phyloP scores from a whole-genome alignment of 73 alveolate species.

The Durusdinium trenchii region DNA sequence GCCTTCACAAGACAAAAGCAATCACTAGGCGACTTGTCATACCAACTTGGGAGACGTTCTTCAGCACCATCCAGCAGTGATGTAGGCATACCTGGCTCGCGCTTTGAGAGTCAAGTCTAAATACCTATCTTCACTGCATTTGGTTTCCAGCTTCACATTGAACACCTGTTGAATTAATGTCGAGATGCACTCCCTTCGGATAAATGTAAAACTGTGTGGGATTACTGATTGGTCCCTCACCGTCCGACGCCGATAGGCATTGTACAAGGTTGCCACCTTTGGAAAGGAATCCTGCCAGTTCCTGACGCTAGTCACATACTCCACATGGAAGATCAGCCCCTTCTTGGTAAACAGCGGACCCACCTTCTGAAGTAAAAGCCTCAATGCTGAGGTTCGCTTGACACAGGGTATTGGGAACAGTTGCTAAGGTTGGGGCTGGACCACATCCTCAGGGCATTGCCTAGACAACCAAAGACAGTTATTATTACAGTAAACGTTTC shows the following conservation, averaged over 20 bases:
- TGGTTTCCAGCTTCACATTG: background rate
- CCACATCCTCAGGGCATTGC: slow-evolving; percentile 2
- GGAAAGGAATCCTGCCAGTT: background rate
- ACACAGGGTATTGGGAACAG: background rate
- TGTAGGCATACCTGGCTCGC: background rate
- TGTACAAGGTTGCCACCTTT: background rate
- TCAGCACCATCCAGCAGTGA: background rate
- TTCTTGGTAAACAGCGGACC: background rate
- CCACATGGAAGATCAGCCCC: slow-evolving; percentile 15
- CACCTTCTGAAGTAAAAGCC: background rate
- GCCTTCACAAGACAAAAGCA: background rate
- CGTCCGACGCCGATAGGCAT: background rate
- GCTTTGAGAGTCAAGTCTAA: background rate
- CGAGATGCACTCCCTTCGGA: background rate
- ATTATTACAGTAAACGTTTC: too few relatives aligned
- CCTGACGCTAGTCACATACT: background rate
- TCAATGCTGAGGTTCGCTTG: background rate
- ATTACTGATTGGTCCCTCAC: background rate
- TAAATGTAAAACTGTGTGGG: slow-evolving; percentile 3
- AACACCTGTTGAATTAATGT: background rate
- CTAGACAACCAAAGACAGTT: too few relatives aligned
- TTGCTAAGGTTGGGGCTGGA: background rate
- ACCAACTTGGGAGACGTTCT: background rate
- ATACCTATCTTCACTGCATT: background rate
- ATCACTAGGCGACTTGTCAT: background rate